Conservation (phyloP, 2,329 filamentous ascomycete species). For the Fusarium palustre region DNA sequence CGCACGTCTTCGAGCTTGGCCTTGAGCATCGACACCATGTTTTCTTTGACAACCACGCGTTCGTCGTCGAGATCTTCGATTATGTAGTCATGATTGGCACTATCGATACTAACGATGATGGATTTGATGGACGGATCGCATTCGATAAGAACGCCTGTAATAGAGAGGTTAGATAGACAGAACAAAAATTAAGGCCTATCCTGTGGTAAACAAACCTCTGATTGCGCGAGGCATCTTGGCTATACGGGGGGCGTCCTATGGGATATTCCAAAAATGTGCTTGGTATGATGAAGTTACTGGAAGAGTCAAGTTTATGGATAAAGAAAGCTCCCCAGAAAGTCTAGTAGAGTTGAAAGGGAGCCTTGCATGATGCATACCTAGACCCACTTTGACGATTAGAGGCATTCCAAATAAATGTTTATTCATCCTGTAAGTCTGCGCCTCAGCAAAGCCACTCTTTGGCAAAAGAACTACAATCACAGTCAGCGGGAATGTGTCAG, state of each 20-base stretch:
- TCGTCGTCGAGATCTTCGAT: slow-evolving; percentile 85
- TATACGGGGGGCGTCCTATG: neutral
- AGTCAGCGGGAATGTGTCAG: slow-evolving; percentile 4
- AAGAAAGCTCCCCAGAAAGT: slow-evolving; percentile 8
- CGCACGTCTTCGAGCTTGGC: slow-evolving; percentile 74
- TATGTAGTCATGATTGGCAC: slow-evolving; percentile 76
- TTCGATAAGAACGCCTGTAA: slow-evolving; percentile 77
- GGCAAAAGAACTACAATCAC: neutral
- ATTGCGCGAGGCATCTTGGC: slow-evolving; percentile 67
- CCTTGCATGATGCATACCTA: slow-evolving; percentile 25
- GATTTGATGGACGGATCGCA: slow-evolving; percentile 90
- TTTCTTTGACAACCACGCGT: slow-evolving; percentile 79
- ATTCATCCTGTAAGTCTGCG: slow-evolving; percentile 22
- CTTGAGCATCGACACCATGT: slow-evolving; percentile 77
- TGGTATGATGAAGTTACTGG: slow-evolving; percentile 5
- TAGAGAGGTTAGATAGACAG: neutral
- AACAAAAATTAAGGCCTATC: neutral
- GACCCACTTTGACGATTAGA: neutral
- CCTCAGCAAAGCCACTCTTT: slow-evolving; percentile 27
- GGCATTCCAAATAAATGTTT: slow-evolving; percentile 27
- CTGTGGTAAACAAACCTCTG: slow-evolving; percentile 62
- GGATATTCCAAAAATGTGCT: neutral
- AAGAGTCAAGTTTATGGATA: slow-evolving; percentile 12
- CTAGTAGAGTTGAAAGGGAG: slow-evolving; percentile 13
- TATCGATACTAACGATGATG: slow-evolving; percentile 83